A percentile compares a stretch with the other conserved stretches of the same genome.
Conservation (phyloP, 495 filamentous ascomycete species). For the Jackrogersella multiformis region DNA sequence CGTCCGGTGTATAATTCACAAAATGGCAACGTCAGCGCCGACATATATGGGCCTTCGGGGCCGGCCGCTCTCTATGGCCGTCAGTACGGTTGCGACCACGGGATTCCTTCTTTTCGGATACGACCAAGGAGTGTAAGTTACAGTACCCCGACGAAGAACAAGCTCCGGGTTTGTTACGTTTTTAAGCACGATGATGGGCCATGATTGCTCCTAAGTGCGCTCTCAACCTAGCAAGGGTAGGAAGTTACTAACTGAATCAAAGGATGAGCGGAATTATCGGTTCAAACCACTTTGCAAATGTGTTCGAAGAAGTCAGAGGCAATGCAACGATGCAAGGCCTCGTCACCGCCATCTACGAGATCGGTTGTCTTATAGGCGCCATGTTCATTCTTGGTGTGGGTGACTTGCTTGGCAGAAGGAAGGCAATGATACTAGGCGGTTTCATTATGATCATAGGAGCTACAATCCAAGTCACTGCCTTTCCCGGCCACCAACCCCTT, state of each 20-base stretch:
- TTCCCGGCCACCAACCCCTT: slow-evolving; percentile 47
- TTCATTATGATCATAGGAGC: slow-evolving; percentile 74
- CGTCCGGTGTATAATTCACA: slow-evolving; percentile 17
- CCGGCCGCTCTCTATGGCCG: slow-evolving; percentile 66
- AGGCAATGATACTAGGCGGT: slow-evolving; percentile 65
- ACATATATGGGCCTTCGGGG: slow-evolving; percentile 71
- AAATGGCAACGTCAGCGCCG: slow-evolving; percentile 56
- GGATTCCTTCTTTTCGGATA: slow-evolving; percentile 81
- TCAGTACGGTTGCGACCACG: slow-evolving; percentile 71
- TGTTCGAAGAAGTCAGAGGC: slow-evolving; percentile 72
- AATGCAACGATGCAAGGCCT: slow-evolving; percentile 79
- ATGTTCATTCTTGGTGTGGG: slow-evolving; percentile 74
- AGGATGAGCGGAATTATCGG: slow-evolving; percentile 84
- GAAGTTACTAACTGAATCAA: slow-evolving; percentile 57
- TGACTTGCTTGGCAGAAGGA: slow-evolving; percentile 72
- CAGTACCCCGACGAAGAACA: neutral
- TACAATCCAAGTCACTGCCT: slow-evolving; percentile 68
- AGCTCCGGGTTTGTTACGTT: neutral
- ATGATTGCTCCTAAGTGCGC: neutral
- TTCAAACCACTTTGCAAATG: slow-evolving; percentile 71
- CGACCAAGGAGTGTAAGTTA: slow-evolving; percentile 60
- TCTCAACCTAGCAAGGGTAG: slow-evolving; percentile 5
- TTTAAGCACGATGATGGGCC: neutral
- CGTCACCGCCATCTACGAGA: slow-evolving; percentile 85
- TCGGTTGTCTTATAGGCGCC: slow-evolving; percentile 79